A percentile compares a stretch with the other conserved stretches of the same genome.
Evolutionary conservation across 306 rosid genomes (phyloP).

Genomic region (Datisca glomerata): DNA sequence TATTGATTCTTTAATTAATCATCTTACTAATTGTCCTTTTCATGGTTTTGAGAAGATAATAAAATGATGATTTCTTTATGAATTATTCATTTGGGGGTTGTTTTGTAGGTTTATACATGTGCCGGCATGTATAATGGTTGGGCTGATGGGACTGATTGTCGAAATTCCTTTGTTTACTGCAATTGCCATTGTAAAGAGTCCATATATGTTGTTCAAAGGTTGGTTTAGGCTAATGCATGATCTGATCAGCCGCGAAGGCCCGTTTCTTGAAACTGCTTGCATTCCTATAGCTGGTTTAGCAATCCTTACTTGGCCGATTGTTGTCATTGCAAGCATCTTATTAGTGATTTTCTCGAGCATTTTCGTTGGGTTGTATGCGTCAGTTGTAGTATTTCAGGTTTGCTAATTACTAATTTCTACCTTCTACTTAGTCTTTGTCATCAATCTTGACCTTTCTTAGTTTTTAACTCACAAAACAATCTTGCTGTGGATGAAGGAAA

Average conservation of each 20-base stretch:
- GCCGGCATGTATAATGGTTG: conserved; percentile 53
- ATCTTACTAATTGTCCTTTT: neutral
- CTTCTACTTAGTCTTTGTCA: neutral
- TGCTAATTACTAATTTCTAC: conserved; percentile 5
- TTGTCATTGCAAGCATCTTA: conserved; percentile 55
- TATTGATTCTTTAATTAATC: conserved; percentile 8
- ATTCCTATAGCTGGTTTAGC: conserved; percentile 84
- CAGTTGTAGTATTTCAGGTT: conserved; percentile 75
- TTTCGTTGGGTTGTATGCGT: conserved; percentile 60
- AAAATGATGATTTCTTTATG: neutral
- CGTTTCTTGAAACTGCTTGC: conserved; percentile 84
- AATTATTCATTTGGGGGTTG: conserved; percentile 6
- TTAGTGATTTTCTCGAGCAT: conserved; percentile 54
- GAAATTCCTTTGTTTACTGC: conserved; percentile 58
- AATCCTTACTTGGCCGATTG: conserved; percentile 73
- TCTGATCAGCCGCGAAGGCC: conserved; percentile 76
- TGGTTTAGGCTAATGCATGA: conserved; percentile 67
- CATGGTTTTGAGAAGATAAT: neutral
- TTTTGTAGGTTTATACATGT: conserved; percentile 63
- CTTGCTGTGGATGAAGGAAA: conserved; percentile 44
- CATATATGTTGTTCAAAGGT: conserved; percentile 59
- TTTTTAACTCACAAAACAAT: conserved; percentile 10
- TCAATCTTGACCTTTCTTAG: neutral
- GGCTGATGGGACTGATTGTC: conserved; percentile 43
- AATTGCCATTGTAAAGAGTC: conserved; percentile 68